Evolutionary conservation across 1,284 basidiomycete species (phyloP).

Genomic region (Trametes hirsuta): DNA sequence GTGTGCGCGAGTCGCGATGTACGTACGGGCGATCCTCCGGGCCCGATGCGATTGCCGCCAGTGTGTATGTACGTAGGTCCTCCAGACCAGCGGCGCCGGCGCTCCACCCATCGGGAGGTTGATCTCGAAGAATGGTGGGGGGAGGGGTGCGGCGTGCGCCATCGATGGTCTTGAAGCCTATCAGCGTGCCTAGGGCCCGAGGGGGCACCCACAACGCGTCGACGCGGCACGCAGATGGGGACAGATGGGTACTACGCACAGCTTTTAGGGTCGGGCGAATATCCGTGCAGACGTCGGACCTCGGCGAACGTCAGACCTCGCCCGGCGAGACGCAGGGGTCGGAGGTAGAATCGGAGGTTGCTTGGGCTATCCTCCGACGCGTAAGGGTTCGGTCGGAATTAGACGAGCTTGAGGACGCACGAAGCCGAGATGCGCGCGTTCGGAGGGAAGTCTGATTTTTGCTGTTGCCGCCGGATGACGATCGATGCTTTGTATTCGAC

Average conservation of each 20-base stretch:
- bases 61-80: too few species aligned
- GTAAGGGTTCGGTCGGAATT: background rate
- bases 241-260: too few species aligned
- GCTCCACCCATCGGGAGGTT: too few species aligned
- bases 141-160: background rate
- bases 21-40: too few species aligned
- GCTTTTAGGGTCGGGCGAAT: background rate
- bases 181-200: background rate
- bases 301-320: background rate
- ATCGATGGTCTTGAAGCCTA: background rate
- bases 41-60: too few species aligned
- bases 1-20: too few species aligned
- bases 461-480: background rate
- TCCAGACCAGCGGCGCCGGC: too few species aligned
- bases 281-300: background rate
- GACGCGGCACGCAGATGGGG: too few species aligned
- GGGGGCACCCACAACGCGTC: background rate
- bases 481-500: constrained; percentile 4
- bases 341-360: constrained; percentile 5
- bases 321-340: background rate
- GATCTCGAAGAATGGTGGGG: background rate
- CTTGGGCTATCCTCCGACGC: background rate
- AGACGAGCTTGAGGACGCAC: background rate
- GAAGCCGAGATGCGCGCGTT: background rate
- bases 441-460: background rate